Evolutionary conservation across 140 eudicot genomes (phyloP).

Genomic region (Cichorium intybus): DNA sequence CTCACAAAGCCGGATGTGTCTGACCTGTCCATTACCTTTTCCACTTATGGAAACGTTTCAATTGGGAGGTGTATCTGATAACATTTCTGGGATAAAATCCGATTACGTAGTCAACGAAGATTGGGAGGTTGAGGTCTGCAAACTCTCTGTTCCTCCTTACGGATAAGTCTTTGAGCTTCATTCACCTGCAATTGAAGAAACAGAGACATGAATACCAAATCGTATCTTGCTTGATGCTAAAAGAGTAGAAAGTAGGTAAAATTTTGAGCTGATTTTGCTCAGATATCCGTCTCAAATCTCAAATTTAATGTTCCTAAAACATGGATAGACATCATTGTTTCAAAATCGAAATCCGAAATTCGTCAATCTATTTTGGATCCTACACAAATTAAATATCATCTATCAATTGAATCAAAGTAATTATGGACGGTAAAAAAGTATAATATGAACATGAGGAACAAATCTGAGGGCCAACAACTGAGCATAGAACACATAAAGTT

Average conservation of each 20-base stretch:
- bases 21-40: conserved; percentile 59
- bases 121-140: conserved; percentile 16
- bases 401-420: not conserved
- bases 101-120: conserved; percentile 19
- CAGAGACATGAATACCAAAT: conserved; percentile 16
- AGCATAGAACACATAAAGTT: conserved; percentile 16
- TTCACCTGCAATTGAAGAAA: conserved; percentile 42
- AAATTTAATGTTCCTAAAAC: not conserved
- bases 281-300: not conserved
- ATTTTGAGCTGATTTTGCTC: conserved; percentile 5
- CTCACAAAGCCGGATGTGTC: conserved; percentile 94
- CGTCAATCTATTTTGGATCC: not conserved
- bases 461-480: conserved; percentile 8
- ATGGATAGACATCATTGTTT: not conserved
- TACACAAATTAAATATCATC: conserved; percentile 5
- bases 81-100: conserved; percentile 41
- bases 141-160: conserved; percentile 31
- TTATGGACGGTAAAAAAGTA: not conserved
- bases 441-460: not conserved
- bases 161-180: conserved; percentile 42
- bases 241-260: not conserved
- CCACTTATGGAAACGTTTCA: conserved; percentile 11
- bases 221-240: conserved; percentile 4
- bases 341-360: not conserved
- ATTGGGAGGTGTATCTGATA: conserved; percentile 25